Evolutionary conservation across 345 rosid genomes (phyloP).

Genomic region (Eucalyptus albens): DNA sequence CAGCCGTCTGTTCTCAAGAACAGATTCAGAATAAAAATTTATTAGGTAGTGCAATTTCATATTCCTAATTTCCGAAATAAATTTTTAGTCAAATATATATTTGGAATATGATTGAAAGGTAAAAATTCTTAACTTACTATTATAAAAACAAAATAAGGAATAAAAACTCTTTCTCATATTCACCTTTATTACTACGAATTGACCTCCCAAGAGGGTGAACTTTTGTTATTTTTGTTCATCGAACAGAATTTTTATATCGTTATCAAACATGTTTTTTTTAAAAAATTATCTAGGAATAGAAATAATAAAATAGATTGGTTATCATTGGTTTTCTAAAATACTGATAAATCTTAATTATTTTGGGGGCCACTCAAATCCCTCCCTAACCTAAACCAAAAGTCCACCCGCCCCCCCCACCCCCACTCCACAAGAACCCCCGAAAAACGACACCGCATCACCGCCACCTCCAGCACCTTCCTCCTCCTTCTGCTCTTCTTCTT

Average conservation of each 20-base stretch:
- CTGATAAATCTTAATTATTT: too few relatives aligned
- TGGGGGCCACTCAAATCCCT: neutral
- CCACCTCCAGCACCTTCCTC: neutral
- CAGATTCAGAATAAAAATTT: too few relatives aligned
- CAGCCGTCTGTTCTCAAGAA: rapidly evolving
- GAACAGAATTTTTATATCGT: too few relatives aligned
- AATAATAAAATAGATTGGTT: too few relatives aligned
- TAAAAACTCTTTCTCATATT: rapidly evolving
- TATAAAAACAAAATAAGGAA: rapidly evolving
- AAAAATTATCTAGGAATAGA: too few relatives aligned
- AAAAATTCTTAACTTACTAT: rapidly evolving
- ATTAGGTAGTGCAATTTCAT: rapidly evolving
- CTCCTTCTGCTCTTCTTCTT: neutral
- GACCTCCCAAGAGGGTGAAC: rapidly evolving
- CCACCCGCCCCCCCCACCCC: neutral
- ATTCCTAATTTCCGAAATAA: too few relatives aligned
- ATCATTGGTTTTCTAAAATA: too few relatives aligned
- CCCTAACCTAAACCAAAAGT: neutral
- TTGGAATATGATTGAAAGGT: too few relatives aligned
- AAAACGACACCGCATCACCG: neutral
- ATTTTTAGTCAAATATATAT: too few relatives aligned
- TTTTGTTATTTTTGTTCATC: rapidly evolving
- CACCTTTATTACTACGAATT: rapidly evolving
- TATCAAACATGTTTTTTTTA: too few relatives aligned
- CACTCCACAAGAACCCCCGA: neutral